These are phyloP conservation scores for Podila minutissima DNA, from an alignment of 192 early-diverging fungal genomes.

Conservation along the genomic window DNA sequence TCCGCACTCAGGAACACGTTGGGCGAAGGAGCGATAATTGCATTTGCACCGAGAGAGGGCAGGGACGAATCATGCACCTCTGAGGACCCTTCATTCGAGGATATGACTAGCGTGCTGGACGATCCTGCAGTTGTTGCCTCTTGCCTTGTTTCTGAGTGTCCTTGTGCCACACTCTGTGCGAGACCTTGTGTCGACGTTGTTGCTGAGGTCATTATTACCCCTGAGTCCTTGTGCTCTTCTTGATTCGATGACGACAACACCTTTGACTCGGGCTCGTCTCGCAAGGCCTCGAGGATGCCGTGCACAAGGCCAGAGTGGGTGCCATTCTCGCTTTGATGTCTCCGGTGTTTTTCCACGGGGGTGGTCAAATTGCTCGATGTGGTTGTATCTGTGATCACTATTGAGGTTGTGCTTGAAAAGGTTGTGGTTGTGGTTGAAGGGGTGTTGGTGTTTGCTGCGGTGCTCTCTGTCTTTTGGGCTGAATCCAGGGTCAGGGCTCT, in stretches of 20 bases:
- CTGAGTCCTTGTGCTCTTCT: background rate
- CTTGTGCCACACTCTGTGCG: too few species aligned
- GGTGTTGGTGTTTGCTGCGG: background rate
- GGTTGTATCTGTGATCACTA: background rate
- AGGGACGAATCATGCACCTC: too few species aligned
- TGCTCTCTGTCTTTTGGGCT: conserved; percentile 18
- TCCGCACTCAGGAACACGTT: too few species aligned
- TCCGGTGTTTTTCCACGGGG: conserved; percentile 10
- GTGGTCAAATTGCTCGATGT: background rate
- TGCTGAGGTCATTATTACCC: background rate
- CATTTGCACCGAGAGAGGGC: too few species aligned
- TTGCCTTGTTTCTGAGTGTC: too few species aligned
- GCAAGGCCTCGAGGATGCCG: conserved; percentile 27
- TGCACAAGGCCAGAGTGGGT: conserved; percentile 9
- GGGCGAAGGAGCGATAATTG: too few species aligned
- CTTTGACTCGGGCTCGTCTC: conserved; percentile 19
- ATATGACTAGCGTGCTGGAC: too few species aligned
- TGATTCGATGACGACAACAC: background rate
- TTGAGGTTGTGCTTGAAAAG: background rate
- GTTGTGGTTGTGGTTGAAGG: conserved; percentile 3
- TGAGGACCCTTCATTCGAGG: too few species aligned
- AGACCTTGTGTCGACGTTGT: background rate
- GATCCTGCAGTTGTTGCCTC: too few species aligned
- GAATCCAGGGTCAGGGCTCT: conserved; percentile 24
- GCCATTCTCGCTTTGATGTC: conserved; percentile 29